phyloP scores from a whole-genome alignment of 1,139 yeast genomes.

The Diutina ranongensis region DNA sequence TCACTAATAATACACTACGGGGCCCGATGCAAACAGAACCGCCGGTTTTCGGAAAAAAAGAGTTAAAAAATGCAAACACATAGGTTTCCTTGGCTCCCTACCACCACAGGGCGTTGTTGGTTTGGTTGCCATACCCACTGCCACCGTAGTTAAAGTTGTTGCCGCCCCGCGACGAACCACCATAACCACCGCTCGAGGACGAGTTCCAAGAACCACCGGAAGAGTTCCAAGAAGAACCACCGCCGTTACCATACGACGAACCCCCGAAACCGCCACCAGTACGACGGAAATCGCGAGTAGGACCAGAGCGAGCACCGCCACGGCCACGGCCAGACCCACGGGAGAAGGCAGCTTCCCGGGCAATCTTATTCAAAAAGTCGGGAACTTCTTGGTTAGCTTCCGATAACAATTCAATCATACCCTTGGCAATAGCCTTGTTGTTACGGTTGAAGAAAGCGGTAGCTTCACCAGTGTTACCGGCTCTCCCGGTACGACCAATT shows the following conservation, averaged over 20 bases:
- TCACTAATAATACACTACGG: constrained; percentile 5
- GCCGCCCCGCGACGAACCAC: constrained; percentile 19
- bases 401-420: constrained; percentile 70
- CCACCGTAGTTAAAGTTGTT: constrained; percentile 15
- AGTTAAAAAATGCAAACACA: background rate
- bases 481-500: constrained; percentile 99
- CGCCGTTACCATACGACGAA: background rate
- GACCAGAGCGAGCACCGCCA: constrained; percentile 21
- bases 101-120: constrained; percentile 31
- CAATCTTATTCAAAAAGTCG: constrained; percentile 65
- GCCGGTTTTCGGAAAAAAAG: constrained; percentile 4
- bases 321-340: constrained; percentile 14
- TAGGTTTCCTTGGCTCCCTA: constrained; percentile 11
- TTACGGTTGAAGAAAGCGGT: constrained; percentile 97
- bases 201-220: constrained; percentile 5
- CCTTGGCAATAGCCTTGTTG: constrained; percentile 83
- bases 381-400: constrained; percentile 99
- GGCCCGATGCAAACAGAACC: constrained; percentile 2
- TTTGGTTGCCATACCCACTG: constrained; percentile 24
- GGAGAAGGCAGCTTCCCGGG: constrained; percentile 67
- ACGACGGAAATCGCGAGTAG: constrained; percentile 40
- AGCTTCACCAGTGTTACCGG: constrained; percentile 97
- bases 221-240: constrained; percentile 5
- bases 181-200: constrained; percentile 11
- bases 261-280: constrained; percentile 8